phyloP scores from a whole-genome alignment of 768 basidiomycete species.

The Leccinum barrowsii region DNA sequence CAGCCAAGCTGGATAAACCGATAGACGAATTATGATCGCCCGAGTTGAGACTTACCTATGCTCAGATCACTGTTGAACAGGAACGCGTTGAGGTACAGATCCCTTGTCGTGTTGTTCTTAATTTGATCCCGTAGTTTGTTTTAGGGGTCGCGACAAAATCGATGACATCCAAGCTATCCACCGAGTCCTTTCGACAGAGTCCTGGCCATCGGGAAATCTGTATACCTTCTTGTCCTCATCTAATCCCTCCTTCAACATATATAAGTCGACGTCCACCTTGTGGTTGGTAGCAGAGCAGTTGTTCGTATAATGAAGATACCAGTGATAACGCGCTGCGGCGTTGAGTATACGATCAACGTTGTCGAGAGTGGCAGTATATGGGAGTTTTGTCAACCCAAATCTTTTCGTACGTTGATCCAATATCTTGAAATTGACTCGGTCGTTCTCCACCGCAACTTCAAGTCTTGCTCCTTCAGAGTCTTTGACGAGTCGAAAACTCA shows the following conservation, averaged over 20 bases:
- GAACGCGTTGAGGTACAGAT: slow-evolving; percentile 40
- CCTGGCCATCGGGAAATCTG: not conserved
- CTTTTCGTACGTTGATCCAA: not conserved
- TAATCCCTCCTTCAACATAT: not conserved
- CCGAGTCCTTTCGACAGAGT: slow-evolving; percentile 3
- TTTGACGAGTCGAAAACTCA: not conserved
- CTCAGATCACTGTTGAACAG: slow-evolving; percentile 40
- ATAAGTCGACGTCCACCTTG: slow-evolving; percentile 13
- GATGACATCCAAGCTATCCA: slow-evolving; percentile 1
- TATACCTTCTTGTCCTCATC: not conserved
- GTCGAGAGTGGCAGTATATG: not conserved
- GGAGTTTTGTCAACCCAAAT: slow-evolving; percentile 1
- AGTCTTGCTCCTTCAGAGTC: not conserved
- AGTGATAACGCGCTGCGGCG: slow-evolving; percentile 19
- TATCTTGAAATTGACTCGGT: not conserved
- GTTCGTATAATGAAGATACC: slow-evolving; percentile 18
- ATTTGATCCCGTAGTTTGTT: slow-evolving; percentile 34
- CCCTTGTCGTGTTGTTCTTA: slow-evolving; percentile 31
- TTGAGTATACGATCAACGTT: not conserved
- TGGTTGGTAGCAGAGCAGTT: not conserved
- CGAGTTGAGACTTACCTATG: slow-evolving; percentile 26
- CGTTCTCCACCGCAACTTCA: not conserved
- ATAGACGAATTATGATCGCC: not conserved
- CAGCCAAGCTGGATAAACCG: not conserved
- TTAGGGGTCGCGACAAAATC: slow-evolving; percentile 23